Percentiles rank a stretch among this genome's conserved stretches.
Conservation (phyloP, 768 basidiomycete genomes). For the Tulasnella calospora region DNA sequence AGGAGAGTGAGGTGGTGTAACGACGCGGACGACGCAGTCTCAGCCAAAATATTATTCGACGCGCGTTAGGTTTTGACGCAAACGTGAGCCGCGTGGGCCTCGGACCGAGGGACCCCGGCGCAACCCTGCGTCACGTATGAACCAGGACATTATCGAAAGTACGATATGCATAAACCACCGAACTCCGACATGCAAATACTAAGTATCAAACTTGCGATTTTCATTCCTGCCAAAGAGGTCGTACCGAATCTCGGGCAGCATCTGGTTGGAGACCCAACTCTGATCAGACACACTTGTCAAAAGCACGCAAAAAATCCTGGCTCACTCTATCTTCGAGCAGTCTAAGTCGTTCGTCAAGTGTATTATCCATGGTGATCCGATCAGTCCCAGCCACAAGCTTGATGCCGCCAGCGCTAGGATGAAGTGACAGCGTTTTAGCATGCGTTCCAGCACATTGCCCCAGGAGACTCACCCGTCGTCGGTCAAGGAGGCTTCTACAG, state of each 20-base stretch:
- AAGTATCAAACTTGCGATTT: constrained; percentile 86
- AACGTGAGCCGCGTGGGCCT: background rate
- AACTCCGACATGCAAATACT: background rate
- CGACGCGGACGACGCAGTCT: background rate
- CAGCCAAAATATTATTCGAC: constrained; percentile 16
- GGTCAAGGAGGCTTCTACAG: constrained; percentile 56
- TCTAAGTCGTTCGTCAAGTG: constrained; percentile 83
- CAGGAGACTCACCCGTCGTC: constrained; percentile 58
- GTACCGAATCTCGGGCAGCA: constrained; percentile 90
- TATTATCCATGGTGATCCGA: constrained; percentile 89
- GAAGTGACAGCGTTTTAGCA: background rate
- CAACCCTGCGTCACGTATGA: background rate
- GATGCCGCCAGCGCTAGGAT: constrained; percentile 75
- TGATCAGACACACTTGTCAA: background rate
- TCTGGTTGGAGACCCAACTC: constrained; percentile 45
- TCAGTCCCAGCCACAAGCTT: constrained; percentile 64
- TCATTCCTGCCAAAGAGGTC: constrained; percentile 85
- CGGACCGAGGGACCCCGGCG: background rate
- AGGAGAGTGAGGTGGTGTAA: background rate
- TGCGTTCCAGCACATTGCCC: background rate
- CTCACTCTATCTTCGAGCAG: constrained; percentile 84
- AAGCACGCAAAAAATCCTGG: constrained; percentile 23
- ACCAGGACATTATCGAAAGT: background rate
- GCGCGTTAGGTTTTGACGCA: constrained; percentile 8
- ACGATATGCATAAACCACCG: background rate